A percentile compares a stretch with the other conserved stretches of the same genome.
Evolutionary conservation across 768 basidiomycete genomes (phyloP).

Genomic region (Hypholoma sublateritium): DNA sequence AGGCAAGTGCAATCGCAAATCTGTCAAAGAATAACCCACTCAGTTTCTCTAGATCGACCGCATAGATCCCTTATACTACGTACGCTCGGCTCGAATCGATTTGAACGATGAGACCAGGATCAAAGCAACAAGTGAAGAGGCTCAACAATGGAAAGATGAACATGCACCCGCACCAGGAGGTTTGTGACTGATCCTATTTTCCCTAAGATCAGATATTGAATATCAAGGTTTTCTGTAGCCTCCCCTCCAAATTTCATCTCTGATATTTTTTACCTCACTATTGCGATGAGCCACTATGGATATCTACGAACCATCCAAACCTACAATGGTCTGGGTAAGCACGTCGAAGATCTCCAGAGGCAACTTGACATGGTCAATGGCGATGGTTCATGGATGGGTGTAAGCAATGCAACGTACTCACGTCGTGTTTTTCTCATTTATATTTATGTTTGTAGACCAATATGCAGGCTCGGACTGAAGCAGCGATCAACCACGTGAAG

Average conservation of each 20-base stretch:
- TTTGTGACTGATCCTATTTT: constrained; percentile 18
- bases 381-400: constrained; percentile 82
- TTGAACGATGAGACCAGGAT: constrained; percentile 91
- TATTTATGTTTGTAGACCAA: constrained; percentile 47
- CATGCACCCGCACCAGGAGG: constrained; percentile 43
- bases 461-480: constrained; percentile 73
- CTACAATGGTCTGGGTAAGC: constrained; percentile 71
- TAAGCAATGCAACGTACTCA: constrained; percentile 33
- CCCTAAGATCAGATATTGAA: too few relatives aligned
- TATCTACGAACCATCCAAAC: constrained; percentile 78
- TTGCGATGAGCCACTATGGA: constrained; percentile 89
- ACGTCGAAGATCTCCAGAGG: constrained; percentile 73
- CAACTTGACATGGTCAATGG: constrained; percentile 76
- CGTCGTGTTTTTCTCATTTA: neutral
- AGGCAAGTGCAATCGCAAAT: constrained; percentile 45
- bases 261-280: constrained; percentile 87
- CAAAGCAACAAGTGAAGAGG: constrained; percentile 89
- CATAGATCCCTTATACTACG: constrained; percentile 83
- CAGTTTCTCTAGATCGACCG: constrained; percentile 69
- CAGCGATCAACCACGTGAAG: constrained; percentile 78
- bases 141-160: constrained; percentile 63
- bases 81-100: constrained; percentile 68
- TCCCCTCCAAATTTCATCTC: constrained; percentile 89
- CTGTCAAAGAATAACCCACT: neutral
- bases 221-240: constrained; percentile 29